Conservation (phyloP, 352 stramenopile species). For the Plasmopara halstedii region DNA sequence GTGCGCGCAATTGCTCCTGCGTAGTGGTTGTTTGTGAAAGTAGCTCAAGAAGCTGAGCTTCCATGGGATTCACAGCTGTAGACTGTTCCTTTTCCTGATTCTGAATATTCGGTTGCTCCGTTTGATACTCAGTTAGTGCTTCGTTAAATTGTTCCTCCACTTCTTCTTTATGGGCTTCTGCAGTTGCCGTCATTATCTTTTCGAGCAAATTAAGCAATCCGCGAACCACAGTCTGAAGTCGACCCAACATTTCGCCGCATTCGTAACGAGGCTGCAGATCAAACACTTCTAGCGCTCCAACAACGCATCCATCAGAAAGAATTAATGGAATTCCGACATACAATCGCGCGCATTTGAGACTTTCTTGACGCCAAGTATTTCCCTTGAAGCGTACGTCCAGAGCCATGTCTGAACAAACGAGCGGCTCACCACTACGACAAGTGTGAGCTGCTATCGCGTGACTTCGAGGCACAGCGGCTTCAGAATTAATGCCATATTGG, state of each 20-base stretch:
- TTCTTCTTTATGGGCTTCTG: slow-evolving; percentile 12
- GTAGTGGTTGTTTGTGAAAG: slow-evolving; percentile 75
- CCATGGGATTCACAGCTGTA: slow-evolving; percentile 47
- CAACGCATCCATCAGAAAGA: slow-evolving; percentile 56
- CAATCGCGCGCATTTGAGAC: slow-evolving; percentile 38
- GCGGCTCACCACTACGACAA: slow-evolving; percentile 44
- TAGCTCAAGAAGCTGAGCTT: slow-evolving; percentile 61
- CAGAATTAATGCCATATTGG: slow-evolving; percentile 27
- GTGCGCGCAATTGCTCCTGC: slow-evolving; percentile 70
- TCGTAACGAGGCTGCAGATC: slow-evolving; percentile 40
- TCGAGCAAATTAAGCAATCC: slow-evolving; percentile 68
- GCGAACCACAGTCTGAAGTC: slow-evolving; percentile 70
- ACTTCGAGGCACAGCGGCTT: slow-evolving; percentile 24
- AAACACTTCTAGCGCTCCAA: slow-evolving; percentile 69
- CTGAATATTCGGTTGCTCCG: slow-evolving; percentile 2
- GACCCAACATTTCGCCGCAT: slow-evolving; percentile 53
- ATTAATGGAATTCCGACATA: slow-evolving; percentile 78
- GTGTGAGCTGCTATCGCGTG: slow-evolving; percentile 58
- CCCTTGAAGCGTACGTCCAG: slow-evolving; percentile 56
- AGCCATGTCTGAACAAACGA: slow-evolving; percentile 62
- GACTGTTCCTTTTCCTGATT: slow-evolving; percentile 18
- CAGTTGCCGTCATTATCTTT: slow-evolving; percentile 42
- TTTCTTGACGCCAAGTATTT: slow-evolving; percentile 51
- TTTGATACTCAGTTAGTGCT: slow-evolving; percentile 7
- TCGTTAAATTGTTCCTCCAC: slow-evolving; percentile 5